phyloP scores from a whole-genome alignment of 495 filamentous ascomycete species.

The Aspergillus incahuasiensis region DNA sequence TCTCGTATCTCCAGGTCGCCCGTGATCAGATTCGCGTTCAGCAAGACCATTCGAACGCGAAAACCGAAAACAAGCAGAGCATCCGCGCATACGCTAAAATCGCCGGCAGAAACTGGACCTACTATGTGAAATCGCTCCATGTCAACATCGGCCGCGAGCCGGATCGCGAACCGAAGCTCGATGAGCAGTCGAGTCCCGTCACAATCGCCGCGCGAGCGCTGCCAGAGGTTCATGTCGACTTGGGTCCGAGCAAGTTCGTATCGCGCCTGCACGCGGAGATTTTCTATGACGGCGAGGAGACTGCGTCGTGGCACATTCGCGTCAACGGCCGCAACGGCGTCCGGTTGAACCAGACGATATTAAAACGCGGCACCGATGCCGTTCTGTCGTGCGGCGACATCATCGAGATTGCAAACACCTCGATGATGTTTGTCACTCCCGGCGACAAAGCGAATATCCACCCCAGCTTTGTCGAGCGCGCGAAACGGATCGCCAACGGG shows the following conservation, averaged over 20 bases:
- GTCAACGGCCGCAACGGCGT: slow-evolving; percentile 90
- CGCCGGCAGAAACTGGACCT: slow-evolving; percentile 88
- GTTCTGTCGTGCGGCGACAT: slow-evolving; percentile 77
- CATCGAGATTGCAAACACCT: slow-evolving; percentile 81
- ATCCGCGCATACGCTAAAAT: slow-evolving; percentile 92
- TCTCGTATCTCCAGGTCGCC: slow-evolving; percentile 60
- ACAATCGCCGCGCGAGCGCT: slow-evolving; percentile 43
- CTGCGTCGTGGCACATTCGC: slow-evolving; percentile 67
- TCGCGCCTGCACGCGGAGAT: slow-evolving; percentile 86
- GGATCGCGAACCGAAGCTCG: slow-evolving; percentile 47
- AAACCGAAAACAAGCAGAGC: slow-evolving; percentile 62
- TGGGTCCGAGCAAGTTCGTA: slow-evolving; percentile 88
- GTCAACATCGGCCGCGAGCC: slow-evolving; percentile 82
- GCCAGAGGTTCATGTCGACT: slow-evolving; percentile 72
- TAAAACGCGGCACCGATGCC: slow-evolving; percentile 61
- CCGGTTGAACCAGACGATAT: slow-evolving; percentile 64
- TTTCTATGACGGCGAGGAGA: slow-evolving; percentile 63
- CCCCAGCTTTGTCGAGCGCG: slow-evolving; percentile 48
- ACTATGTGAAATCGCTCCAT: slow-evolving; percentile 74
- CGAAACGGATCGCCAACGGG: slow-evolving; percentile 43
- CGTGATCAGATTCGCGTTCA: slow-evolving; percentile 61
- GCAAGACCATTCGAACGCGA: slow-evolving; percentile 69
- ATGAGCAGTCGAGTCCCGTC: slow-evolving; percentile 43
- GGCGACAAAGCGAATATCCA: slow-evolving; percentile 56
- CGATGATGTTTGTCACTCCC: slow-evolving; percentile 98